Base-by-base conservation (phyloP, 257 asterid species). In the Euphrasia confusa region DNA sequence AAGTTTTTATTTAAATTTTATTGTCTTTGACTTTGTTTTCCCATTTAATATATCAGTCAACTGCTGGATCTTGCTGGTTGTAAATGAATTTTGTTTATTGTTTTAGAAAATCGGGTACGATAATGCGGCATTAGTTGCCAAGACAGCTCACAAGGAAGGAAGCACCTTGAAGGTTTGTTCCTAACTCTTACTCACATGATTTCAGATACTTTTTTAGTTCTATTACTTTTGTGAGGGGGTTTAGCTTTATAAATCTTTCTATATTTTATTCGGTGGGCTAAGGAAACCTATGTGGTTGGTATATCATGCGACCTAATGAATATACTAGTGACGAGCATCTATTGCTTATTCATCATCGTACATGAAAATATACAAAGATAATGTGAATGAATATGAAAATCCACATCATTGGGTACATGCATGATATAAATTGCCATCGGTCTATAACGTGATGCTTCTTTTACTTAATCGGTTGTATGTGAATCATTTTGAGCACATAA, bases 121-220 rank as follows among this genome's bases (percentile, higher is more conserved):
- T 65, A 89, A 86, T 71, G 97, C 99, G 57, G 99, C 99, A 14
- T 79, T 87, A 59, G 97, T 86, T 58, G 99, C 99, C 81, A 92
- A 92, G 84, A 89, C 88, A 54, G 99, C 99, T 66, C 99, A 92
- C 79, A 92, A 89, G 83, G 97, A 92, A 72, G 97, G 99, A 61
- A 65, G 77, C 40, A 89, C 97, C 60, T 72, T 93, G 77, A 89
- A 93, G 99, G 99, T 89, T 55, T 4, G 72, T n/a, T 54, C 62
- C 61, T 62, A 30, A 1, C 40, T 35, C 40, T 62, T 39, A 1
- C 40, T 35, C 40, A 35, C 40, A 35, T 35, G 40, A 7, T 35
- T 35, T 35, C 2, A 35, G 40, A 5, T 35, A 0, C 0, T 35
- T 45, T 45, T 13, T 45, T 45, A 13, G 14, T 11, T 42, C 5